Percentiles rank a stretch among this genome's conserved stretches.
phyloP scores from a whole-genome alignment of 176 grass and related monocot genomes.

The Zoysia japonica region DNA sequence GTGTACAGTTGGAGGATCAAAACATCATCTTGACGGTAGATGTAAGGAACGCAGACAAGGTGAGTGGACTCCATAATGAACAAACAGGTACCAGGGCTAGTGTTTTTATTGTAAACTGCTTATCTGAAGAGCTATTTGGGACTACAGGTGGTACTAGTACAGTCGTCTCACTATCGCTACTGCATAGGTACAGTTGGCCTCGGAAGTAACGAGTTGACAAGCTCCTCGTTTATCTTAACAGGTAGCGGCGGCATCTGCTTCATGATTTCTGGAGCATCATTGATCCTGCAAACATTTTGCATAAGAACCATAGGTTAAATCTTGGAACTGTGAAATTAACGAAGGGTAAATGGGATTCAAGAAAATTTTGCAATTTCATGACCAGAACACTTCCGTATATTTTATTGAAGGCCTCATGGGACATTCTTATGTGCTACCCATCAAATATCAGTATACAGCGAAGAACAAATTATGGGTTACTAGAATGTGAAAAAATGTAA shows the following conservation, averaged over 20 bases:
- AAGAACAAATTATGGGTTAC: too few relatives aligned
- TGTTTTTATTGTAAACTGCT: constrained; percentile 49
- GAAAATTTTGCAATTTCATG: background rate
- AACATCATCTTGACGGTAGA: constrained; percentile 25
- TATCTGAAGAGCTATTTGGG: constrained; percentile 49
- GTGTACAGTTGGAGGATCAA: constrained; percentile 23
- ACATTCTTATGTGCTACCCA: background rate
- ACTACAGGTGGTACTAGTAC: constrained; percentile 35
- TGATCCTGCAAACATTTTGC: constrained; percentile 66
- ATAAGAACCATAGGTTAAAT: constrained; percentile 4
- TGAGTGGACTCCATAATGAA: constrained; percentile 40
- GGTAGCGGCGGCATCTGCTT: constrained; percentile 99
- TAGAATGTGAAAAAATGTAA: background rate
- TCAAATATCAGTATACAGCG: background rate
- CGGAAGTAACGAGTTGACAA: constrained; percentile 83
- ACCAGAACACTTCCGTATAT: background rate
- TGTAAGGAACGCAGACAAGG: background rate
- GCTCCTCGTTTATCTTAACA: constrained; percentile 91
- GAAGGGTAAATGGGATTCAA: background rate
- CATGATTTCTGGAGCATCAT: constrained; percentile 92
- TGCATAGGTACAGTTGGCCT: constrained; percentile 75
- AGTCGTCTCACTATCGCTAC: constrained; percentile 45
- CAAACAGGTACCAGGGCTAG: constrained; percentile 44
- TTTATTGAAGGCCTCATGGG: background rate
- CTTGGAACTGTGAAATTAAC: background rate